A percentile compares a stretch with the other conserved stretches of the same genome.
These are phyloP conservation scores for Verticillium zaregamsianum DNA, from an alignment of 2,329 filamentous ascomycete genomes.

Conservation along the genomic window DNA sequence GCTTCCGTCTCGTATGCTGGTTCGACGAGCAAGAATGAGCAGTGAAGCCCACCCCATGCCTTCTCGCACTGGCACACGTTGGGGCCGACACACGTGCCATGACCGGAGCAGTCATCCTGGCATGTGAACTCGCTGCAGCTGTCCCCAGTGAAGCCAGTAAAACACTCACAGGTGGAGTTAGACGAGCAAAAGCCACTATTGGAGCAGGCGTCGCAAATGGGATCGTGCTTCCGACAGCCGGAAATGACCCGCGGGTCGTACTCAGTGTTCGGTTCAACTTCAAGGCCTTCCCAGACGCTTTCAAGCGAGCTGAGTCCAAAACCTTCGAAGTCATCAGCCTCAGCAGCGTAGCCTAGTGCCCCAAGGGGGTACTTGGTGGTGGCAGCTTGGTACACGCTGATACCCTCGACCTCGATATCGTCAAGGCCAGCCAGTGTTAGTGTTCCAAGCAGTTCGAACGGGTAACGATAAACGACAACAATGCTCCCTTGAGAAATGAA, in stretches of 20 bases:
- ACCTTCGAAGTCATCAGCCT: constrained; percentile 31
- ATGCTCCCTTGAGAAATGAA: constrained; percentile 33
- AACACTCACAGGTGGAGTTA: constrained; percentile 31
- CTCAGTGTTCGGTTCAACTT: constrained; percentile 28
- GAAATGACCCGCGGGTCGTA: constrained; percentile 29
- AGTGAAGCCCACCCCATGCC: constrained; percentile 40
- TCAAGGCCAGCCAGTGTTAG: constrained; percentile 31
- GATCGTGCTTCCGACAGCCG: constrained; percentile 16
- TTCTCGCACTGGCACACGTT: constrained; percentile 35
- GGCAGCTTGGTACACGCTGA: constrained; percentile 34
- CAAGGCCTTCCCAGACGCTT: constrained; percentile 24
- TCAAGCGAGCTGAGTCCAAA: constrained; percentile 36
- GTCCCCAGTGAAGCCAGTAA: constrained; percentile 34
- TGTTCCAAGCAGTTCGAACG: constrained; percentile 29
- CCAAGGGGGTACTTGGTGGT: constrained; percentile 31
- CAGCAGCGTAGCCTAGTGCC: constrained; percentile 33
- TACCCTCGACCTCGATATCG: constrained; percentile 36
- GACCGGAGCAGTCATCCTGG: constrained; percentile 33
- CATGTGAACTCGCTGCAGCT: constrained; percentile 32
- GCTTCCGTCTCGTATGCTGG: constrained; percentile 37
- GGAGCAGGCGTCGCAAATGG: constrained; percentile 29
- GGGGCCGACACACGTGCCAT: constrained; percentile 35
- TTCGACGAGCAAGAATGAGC: constrained; percentile 37
- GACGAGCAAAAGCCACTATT: constrained; percentile 31
- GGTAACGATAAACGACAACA: constrained; percentile 33